Conservation (phyloP, 2,329 filamentous ascomycete genomes). For the Ceratocystis variospora region DNA sequence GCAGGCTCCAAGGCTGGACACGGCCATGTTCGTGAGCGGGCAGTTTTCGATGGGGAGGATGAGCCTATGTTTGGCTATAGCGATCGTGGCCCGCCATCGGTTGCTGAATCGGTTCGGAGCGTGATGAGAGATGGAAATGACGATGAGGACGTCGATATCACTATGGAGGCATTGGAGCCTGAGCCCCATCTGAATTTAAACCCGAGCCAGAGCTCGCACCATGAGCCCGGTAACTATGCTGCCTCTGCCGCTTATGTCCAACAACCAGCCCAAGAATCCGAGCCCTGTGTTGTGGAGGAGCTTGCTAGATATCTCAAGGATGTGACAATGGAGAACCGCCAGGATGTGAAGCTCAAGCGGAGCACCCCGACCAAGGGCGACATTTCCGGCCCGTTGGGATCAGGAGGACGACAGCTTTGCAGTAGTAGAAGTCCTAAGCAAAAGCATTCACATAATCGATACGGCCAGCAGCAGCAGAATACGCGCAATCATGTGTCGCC, state of each 20-base stretch:
- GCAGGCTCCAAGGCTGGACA: not conserved
- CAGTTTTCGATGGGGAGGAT: slow-evolving; percentile 10
- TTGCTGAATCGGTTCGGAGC: slow-evolving; percentile 11
- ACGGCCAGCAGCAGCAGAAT: not conserved
- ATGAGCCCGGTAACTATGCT: not conserved
- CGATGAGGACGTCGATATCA: not conserved
- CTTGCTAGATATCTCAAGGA: slow-evolving; percentile 3
- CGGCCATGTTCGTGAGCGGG: slow-evolving; percentile 16
- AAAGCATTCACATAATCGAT: not conserved
- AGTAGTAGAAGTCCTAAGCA: not conserved
- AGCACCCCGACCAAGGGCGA: not conserved
- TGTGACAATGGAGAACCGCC: slow-evolving; percentile 11
- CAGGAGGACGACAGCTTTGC: slow-evolving; percentile 1
- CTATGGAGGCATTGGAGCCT: not conserved
- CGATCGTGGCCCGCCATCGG: not conserved
- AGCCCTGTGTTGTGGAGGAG: slow-evolving; percentile 1
- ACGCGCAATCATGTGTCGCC: slow-evolving; percentile 13
- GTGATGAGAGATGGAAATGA: not conserved
- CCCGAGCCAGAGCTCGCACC: not conserved
- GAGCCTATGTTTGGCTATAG: not conserved
- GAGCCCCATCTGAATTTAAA: not conserved
- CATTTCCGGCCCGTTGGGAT: not conserved
- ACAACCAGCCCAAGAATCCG: not conserved
- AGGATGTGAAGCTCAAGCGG: slow-evolving; percentile 6
- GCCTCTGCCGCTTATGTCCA: not conserved